A percentile compares a stretch with the other conserved stretches of the same genome.
phyloP scores from a whole-genome alignment of 352 stramenopile genomes.

The Phytophthora agathidicida region DNA sequence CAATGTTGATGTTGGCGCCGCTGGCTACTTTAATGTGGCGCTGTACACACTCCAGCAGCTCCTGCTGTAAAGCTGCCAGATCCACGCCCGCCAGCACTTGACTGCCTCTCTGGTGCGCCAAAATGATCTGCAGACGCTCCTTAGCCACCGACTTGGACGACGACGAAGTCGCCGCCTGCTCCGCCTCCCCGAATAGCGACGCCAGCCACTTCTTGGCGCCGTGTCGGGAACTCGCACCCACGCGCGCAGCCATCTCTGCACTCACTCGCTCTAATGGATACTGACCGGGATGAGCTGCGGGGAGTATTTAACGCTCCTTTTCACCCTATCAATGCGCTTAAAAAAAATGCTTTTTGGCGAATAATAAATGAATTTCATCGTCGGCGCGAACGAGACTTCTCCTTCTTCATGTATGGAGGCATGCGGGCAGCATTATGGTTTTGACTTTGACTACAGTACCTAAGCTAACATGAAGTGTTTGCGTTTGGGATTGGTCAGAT shows the following conservation, averaged over 20 bases:
- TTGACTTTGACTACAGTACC: background rate
- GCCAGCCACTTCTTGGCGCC: slow-evolving; percentile 83
- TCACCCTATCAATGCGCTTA: slow-evolving; percentile 1
- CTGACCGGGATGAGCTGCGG: slow-evolving; percentile 7
- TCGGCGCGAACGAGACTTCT: slow-evolving; percentile 18
- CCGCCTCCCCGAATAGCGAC: slow-evolving; percentile 70
- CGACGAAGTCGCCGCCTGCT: slow-evolving; percentile 31
- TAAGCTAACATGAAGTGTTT: background rate
- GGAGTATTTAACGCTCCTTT: background rate
- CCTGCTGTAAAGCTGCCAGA: slow-evolving; percentile 74
- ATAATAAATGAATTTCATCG: slow-evolving; percentile 1
- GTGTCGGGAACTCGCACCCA: slow-evolving; percentile 48
- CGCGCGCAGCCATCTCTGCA: slow-evolving; percentile 50
- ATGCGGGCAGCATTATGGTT: background rate
- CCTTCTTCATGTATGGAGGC: too few species aligned
- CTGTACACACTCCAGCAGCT: slow-evolving; percentile 88
- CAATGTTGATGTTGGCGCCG: slow-evolving; percentile 90
- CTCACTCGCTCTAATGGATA: slow-evolving; percentile 8
- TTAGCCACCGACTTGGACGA: slow-evolving; percentile 87
- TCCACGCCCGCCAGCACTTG: slow-evolving; percentile 87
- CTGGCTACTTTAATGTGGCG: slow-evolving; percentile 88
- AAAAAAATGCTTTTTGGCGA: slow-evolving; percentile 9
- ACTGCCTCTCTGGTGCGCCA: slow-evolving; percentile 85
- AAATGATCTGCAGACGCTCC: slow-evolving; percentile 89
- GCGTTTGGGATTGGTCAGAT: slow-evolving; percentile 67